phyloP scores from a whole-genome alignment of 805 yeast genomes.

The Zygoascus tannicola region DNA sequence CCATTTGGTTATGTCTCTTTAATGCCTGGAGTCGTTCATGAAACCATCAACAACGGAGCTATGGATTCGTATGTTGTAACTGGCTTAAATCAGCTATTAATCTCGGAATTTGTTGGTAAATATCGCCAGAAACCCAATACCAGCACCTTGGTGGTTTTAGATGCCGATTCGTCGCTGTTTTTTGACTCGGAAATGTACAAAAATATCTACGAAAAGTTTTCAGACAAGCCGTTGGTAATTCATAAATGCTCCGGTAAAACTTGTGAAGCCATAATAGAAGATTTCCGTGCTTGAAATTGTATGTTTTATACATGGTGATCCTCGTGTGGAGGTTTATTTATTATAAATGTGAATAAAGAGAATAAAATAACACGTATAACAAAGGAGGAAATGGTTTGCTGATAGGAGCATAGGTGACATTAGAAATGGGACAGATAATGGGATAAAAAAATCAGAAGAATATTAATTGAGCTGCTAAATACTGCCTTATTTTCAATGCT shows the following conservation, averaged over 20 bases:
- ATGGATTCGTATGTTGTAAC: conserved; percentile 11
- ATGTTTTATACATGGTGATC: too few relatives aligned
- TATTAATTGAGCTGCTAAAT: too few relatives aligned
- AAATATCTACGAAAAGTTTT: conserved; percentile 1
- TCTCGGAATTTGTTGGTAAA: conserved; percentile 2
- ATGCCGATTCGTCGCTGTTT: conserved; percentile 11
- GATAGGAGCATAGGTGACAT: too few relatives aligned
- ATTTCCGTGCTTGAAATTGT: too few relatives aligned
- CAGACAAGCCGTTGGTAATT: neutral
- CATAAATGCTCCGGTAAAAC: conserved; percentile 1
- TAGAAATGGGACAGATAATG: too few relatives aligned
- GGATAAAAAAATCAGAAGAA: too few relatives aligned
- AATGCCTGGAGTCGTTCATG: conserved; percentile 15
- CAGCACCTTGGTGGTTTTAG: conserved; percentile 12
- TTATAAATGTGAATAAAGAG: too few relatives aligned
- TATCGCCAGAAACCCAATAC: conserved; percentile 4
- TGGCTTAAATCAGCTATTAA: conserved; percentile 10
- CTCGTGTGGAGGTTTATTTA: too few relatives aligned
- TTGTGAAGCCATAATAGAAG: neutral
- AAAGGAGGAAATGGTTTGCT: too few relatives aligned
- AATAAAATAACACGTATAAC: too few relatives aligned
- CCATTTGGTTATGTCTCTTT: conserved; percentile 20
- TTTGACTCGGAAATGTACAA: conserved; percentile 6
- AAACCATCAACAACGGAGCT: conserved; percentile 8
- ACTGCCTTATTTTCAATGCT: too few relatives aligned